Percentiles rank a stretch among this genome's conserved stretches.
Evolutionary conservation across 257 asterid species (phyloP).

Genomic region (Scutellaria barbata): DNA sequence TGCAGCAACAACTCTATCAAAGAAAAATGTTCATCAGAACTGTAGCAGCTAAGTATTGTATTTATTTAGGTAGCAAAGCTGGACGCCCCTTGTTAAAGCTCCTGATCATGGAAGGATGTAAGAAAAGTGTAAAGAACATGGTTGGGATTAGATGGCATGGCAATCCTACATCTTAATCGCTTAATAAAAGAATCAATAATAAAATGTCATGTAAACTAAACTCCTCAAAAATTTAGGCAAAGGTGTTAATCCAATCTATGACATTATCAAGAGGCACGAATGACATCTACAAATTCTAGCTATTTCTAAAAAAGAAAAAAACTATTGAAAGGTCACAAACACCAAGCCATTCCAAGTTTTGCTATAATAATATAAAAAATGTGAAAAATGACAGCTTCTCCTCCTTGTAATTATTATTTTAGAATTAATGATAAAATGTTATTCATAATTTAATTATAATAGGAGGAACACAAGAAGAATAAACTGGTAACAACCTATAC

Average conservation of each 20-base stretch:
- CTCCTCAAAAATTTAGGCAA: too few relatives aligned
- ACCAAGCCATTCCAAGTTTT: too few relatives aligned
- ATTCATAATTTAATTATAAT: too few relatives aligned
- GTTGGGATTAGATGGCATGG: not conserved
- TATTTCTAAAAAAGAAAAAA: too few relatives aligned
- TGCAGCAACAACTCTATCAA: conserved; percentile 7
- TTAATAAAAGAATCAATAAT: too few relatives aligned
- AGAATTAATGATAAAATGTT: too few relatives aligned
- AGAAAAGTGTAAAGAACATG: not conserved
- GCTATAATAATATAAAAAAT: too few relatives aligned
- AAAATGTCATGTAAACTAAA: too few relatives aligned
- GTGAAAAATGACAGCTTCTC: not conserved
- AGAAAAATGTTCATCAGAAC: not conserved
- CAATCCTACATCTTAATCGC: not conserved
- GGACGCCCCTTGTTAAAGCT: not conserved
- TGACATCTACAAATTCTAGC: too few relatives aligned
- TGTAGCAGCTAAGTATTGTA: conserved; percentile 9
- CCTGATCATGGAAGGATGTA: not conserved
- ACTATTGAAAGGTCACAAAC: too few relatives aligned
- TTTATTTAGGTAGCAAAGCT: not conserved
- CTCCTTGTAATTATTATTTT: not conserved
- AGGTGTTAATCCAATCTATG: too few relatives aligned
- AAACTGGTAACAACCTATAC: not conserved
- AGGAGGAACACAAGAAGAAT: not conserved
- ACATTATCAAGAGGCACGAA: too few relatives aligned